phyloP scores from a whole-genome alignment of 1,284 basidiomycete genomes.

The Ceratobasidium theobromae region DNA sequence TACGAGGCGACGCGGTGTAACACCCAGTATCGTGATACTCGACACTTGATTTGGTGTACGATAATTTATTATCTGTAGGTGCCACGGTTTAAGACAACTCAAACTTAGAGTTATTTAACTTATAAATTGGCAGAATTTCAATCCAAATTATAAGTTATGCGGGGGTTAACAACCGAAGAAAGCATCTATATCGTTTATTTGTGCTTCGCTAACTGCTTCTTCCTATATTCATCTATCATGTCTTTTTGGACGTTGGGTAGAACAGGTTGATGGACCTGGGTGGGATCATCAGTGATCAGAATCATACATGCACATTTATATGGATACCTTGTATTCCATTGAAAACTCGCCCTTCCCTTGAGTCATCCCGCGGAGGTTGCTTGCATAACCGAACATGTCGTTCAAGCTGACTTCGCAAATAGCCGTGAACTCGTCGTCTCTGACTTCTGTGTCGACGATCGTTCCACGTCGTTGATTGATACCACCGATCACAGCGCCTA shows the following conservation, averaged over 20 bases:
- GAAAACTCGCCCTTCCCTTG: slow-evolving; percentile 80
- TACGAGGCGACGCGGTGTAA: too few species aligned
- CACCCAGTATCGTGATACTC: too few species aligned
- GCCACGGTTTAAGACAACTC: too few species aligned
- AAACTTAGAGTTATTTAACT: too few species aligned
- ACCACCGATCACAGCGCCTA: slow-evolving; percentile 87
- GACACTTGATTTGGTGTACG: too few species aligned
- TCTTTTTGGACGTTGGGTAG: slow-evolving; percentile 86
- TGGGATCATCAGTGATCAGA: slow-evolving; percentile 23
- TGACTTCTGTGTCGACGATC: slow-evolving; percentile 94
- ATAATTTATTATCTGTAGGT: too few species aligned
- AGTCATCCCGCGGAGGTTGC: slow-evolving; percentile 86
- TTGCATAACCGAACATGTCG: slow-evolving; percentile 99
- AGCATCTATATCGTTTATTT: background rate
- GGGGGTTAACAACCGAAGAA: background rate
- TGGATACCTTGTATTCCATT: slow-evolving; percentile 73
- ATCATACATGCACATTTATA: slow-evolving; percentile 29
- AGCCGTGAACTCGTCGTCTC: slow-evolving; percentile 95
- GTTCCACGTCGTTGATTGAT: slow-evolving; percentile 93
- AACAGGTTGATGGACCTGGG: slow-evolving; percentile 78
- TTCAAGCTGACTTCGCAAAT: slow-evolving; percentile 92
- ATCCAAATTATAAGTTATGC: slow-evolving; percentile 20
- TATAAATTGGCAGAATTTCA: too few species aligned
- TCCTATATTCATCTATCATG: slow-evolving; percentile 68
- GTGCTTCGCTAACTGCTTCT: slow-evolving; percentile 47